phyloP scores from a whole-genome alignment of 2,329 filamentous ascomycete genomes.

The Tolypocladium guangdongense region DNA sequence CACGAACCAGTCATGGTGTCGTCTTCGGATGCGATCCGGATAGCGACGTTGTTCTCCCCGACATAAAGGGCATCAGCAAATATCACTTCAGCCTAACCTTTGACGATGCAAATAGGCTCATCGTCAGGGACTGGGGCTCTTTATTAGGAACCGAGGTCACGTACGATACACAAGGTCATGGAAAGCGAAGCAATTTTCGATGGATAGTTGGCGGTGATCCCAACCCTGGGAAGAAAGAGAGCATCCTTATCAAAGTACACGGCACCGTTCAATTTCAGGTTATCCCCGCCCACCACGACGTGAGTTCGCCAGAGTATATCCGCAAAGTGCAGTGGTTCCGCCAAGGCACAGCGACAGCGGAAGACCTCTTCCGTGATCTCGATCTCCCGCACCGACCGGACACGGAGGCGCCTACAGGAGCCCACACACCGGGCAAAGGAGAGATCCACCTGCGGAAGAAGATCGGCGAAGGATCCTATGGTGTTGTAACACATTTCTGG shows the following conservation, averaged over 20 bases:
- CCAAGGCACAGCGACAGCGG: constrained; percentile 3
- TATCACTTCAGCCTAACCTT: too few species aligned
- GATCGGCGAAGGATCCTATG: constrained; percentile 8
- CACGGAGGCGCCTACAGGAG: not conserved
- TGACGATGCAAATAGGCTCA: too few species aligned
- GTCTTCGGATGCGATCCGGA: too few species aligned
- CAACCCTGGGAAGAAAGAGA: not conserved
- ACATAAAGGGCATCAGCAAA: too few species aligned
- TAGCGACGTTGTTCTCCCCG: too few species aligned
- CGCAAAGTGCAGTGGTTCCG: constrained; percentile 6
- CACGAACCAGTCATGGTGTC: too few species aligned
- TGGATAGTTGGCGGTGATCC: constrained; percentile 11
- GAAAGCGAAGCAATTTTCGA: constrained; percentile 7
- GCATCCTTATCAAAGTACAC: constrained; percentile 2
- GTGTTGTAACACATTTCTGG: constrained; percentile 9
- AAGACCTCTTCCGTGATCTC: constrained; percentile 4
- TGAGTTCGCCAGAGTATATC: constrained; percentile 5
- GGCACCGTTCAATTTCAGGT: constrained; percentile 1
- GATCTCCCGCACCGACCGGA: constrained; percentile 1
- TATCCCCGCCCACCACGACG: not conserved
- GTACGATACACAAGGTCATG: constrained; percentile 6
- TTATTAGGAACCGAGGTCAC: constrained; percentile 8
- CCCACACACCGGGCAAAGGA: constrained; percentile 2
- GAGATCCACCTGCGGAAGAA: constrained; percentile 5
- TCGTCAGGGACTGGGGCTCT: constrained; percentile 10